Base-by-base conservation (phyloP, 2,329 filamentous ascomycete genomes). In the Dactylellina leptospora region DNA sequence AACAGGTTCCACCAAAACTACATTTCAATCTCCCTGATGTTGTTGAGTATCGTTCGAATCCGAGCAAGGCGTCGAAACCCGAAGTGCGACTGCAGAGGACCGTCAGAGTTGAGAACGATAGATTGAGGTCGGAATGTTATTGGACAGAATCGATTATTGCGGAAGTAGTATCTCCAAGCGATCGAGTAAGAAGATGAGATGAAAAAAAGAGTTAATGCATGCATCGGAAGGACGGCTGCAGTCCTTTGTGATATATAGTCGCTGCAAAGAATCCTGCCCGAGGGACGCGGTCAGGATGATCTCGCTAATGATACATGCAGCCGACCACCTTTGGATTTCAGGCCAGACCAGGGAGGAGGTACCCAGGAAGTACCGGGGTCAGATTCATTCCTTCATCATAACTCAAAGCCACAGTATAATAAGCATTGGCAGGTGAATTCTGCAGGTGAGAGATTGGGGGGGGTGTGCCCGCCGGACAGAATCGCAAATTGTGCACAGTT, bases 301-400 rank as follows among this genome's bases (percentile, higher is more conserved):
- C 53, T 72, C 68, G 68, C 68, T 64, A 64, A 38, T 72, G 68
- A 72, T 72, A 64, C 53, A 47, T 72, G 68, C 68, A 72, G 68
- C 59, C 68, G 68, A 72, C 68, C 68, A 72, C 28, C 51, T 47
- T 20, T 47, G 16, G 42, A 54, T 38, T 51, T 55, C 51, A 66
- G 61, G 50, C 58, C 60, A 51, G 50, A 62, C 59, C 42, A 44
- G 53, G 53, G 51, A 71, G 51, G 53, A 42, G n/a, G 30, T 48
- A 59, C 62, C 11, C 20, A 50, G 36, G n/a, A 44, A 51, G 53
- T 71, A 71, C 66, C 66, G 66, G 51, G 56, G 58, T 53, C 66
- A 58, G 44, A 61, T 53, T 55, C 36, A 71, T 58, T 72, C 68
- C 68, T 72, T 72, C 68, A 72, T 59, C 25, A 27, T 54, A 45